These are phyloP conservation scores for Neonectria sp. DNA, from an alignment of 2,329 filamentous ascomycete species.

Conservation along the genomic window DNA sequence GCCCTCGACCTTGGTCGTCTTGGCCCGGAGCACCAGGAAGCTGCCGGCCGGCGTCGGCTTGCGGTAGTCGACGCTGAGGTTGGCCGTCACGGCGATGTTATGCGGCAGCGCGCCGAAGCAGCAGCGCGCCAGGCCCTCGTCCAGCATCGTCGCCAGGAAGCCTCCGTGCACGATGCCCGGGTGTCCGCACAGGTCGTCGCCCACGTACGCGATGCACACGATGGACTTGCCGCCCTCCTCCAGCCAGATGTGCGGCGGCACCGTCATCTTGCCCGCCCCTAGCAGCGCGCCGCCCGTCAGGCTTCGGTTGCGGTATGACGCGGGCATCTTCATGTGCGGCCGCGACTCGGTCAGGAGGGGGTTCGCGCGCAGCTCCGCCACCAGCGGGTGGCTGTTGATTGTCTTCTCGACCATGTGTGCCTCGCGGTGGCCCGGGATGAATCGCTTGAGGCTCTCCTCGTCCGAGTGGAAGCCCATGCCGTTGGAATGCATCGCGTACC, in stretches of 20 bases:
- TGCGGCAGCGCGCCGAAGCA: conserved; percentile 92
- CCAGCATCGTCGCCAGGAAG: conserved; percentile 90
- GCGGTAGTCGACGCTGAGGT: conserved; percentile 86
- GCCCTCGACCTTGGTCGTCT: conserved; percentile 89
- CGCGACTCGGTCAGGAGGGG: conserved; percentile 81
- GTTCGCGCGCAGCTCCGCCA: conserved; percentile 76
- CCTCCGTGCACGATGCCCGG: conserved; percentile 93
- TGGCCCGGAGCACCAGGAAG: conserved; percentile 84
- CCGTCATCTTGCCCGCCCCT: conserved; percentile 81
- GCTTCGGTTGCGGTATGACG: conserved; percentile 77
- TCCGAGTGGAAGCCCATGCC: conserved; percentile 66
- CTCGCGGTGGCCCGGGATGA: conserved; percentile 68
- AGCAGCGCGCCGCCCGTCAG: conserved; percentile 86
- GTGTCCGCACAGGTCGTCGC: conserved; percentile 87
- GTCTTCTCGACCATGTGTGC: conserved; percentile 76
- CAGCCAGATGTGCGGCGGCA: conserved; percentile 85
- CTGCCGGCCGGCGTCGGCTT: conserved; percentile 82
- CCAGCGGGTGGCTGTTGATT: conserved; percentile 84
- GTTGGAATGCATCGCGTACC: conserved; percentile 53
- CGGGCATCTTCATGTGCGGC: conserved; percentile 89
- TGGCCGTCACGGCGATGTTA: conserved; percentile 89
- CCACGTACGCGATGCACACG: conserved; percentile 83
- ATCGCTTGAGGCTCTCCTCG: conserved; percentile 80
- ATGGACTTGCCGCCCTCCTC: conserved; percentile 79
- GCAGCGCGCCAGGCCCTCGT: conserved; percentile 90